Evolutionary conservation across 2,329 filamentous ascomycete genomes (phyloP), one percentile per base, ranked within the genome.

Genomic region (Dactylellina parvicollis): DNA sequence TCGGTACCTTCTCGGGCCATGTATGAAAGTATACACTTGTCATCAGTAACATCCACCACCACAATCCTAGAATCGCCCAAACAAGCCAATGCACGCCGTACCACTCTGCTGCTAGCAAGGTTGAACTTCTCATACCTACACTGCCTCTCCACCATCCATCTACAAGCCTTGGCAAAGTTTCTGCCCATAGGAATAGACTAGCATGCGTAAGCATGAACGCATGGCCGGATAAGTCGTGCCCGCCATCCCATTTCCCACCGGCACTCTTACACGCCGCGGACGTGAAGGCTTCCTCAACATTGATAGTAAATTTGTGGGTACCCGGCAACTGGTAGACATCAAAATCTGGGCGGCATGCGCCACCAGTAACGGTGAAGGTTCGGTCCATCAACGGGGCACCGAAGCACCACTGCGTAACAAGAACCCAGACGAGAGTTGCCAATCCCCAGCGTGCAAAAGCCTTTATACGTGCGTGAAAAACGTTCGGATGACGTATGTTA

Each of bases 1-100:
- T 32, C n/a, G 85, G 78, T 78, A 91, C 90, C 89, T 98, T 99
- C 83, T 99, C 95, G 78, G 96, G 89, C 93, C 94, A 98, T 0
- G 95, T 99, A 81, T 99, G 95, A 79, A 99, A 99, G 84, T 94
- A 99, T 38, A 96, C 93, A 1, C 93, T 93, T 40, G 95, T 99
- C 95, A 99, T 99, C 74, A 98, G 84, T 80, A 99, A 81, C 95
- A 99, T 99, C 92, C 95, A 98, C 83, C 89, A 86, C 79, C 89
- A 92, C 79, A 97, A 78, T 0, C 81, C 88, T 16, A 90, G 85
- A 24, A 97, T 87, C 0, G 79, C 85, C 22, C 85, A 81, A 3
- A 82, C 80, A 66, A 83, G 81, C 79, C 79, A 86, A 74, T 77
- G 82, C 76, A 78, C 82, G 14, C 69, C 69, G 20, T 61, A 66